Evolutionary conservation across 371 early-diverging fungal genomes (phyloP), one percentile per base, ranked within the genome.

Genomic region (Rhizopus arrhizus): DNA sequence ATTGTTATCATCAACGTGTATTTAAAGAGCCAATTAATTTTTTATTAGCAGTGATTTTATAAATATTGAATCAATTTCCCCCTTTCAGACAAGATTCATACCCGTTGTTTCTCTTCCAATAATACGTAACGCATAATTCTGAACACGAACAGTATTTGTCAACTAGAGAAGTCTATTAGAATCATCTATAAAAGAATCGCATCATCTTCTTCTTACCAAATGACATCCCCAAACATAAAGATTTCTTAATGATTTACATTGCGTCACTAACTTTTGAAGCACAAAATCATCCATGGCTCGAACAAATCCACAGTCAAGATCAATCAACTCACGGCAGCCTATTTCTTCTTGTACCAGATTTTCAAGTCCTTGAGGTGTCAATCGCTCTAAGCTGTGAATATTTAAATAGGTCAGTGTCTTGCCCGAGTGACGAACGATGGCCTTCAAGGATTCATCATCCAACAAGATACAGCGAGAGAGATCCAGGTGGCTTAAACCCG

Each of bases 151-250:
- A 5, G 42, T 12, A 41, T 43, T 43, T 43, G 43, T 41, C 8
- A 54, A 13, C 55, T 54, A 41, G 40, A 49, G 13, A 47, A 45
- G 43, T 4, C 12, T 11, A 43, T 56, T 48, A 13, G 36, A 29
- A 13, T 52, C 34, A 15, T 51, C 57, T 32, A 51, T 38, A 56
- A 48, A 57, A 16, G n/a, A 22, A 42, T 36, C 11, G 15, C 16
- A 48, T 16, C 6, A 15, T 1, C 16, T 0, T 13, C 5, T 9
- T 45, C 29, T 59, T 73, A 73, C 74, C 66, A 71, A 59, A 29
- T 85, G 81, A 49, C 93, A 89, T 9, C 95, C 95, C 73, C 85
- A 92, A 2, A 91, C 87, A 15, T 61, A 66, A 33, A 93, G 58
- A n/a, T 65, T 41, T 16, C 72, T 53, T 51, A 94, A 69, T 7